Evolutionary conservation across 768 basidiomycete genomes (phyloP), one percentile per base, ranked within the genome.

Genomic region (Phanerodontia chrysosporium): DNA sequence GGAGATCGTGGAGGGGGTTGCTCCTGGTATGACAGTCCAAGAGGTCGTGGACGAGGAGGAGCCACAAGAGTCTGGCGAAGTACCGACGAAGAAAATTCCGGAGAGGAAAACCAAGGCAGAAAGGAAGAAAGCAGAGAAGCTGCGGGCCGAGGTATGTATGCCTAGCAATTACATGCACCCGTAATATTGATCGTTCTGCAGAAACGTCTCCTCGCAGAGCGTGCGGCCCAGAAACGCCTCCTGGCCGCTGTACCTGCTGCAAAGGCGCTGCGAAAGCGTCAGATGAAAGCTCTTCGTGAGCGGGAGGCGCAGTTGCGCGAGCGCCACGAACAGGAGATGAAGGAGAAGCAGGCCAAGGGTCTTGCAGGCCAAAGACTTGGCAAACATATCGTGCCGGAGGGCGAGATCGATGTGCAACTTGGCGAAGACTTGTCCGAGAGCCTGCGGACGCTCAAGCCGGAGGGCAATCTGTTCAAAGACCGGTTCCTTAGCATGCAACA

Each of bases 401-500:
- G 76, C 14, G 76, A 79, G 32, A 80, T 95, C 3, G 90, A 87
- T 46, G 94, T 98, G 16, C 95, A 97, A 72, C 79, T 96, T 0
- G 92, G 92, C 1, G 95, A 96, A 62, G 92, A 97, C 67, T 72
- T 97, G 51, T 89, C 82, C 57, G 95, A 97, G 73, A 94, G 79
- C 66, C 73, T 96, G 65, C 78, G 95, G 57, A 85, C 78, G 42
- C 74, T 98, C 66, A 94, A 94, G 94, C 91, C 92, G 18, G 94
- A 97, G 76, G 95, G 95, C 25, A 97, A 96, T 69, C 75, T 95
- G 32, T 96, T 96, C 81, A 82, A 86, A 24, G 95, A 97, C 70
- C 84, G 92, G 1, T 94, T 93, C 75, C 72, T 87, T 29, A 93
- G 89, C 69, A 75, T 97, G 68, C 94, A 96, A 66, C 90, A 95